Evolutionary conservation across 257 asterid species (phyloP), one percentile per base, ranked within the genome.

Genomic region (Solanum acaule): DNA sequence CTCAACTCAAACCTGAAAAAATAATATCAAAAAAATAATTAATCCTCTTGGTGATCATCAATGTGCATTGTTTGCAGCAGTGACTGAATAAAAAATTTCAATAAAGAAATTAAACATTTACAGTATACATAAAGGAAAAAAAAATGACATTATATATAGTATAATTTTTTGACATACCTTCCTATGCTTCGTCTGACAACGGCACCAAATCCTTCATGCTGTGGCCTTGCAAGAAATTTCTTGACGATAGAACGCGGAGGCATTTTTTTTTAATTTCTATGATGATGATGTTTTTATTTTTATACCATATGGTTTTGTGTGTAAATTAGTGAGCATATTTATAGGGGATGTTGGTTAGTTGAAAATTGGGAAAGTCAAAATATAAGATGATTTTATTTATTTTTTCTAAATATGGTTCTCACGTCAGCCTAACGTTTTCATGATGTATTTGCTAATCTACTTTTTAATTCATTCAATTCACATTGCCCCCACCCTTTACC

Each of bases 151-250:
- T 23, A 76, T 76, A 23, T 10, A 56, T 0, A 31, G 33, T 16
- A 13, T 29, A 52, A 56, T 23, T n/a, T 73, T 10, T 15, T 1
- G 1, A 29, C 12, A 2, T 68, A 96, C 99, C 96, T 94, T 88
- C 99, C 99, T 22, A 96, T 95, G 95, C 98, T 96, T 90, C 99
- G 92, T 88, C 99, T 89, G 3, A 96, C 99, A 86, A 92, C 89
- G 85, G 99, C 99, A 49, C 98, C 99, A 14, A 94, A 89, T 75
- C 99, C 99, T 92, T 96, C 99, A 49, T 33, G 93, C 52, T 95
- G 98, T 88, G 98, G 98, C 88, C 95, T 90, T 6, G 99, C 96
- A 1, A 95, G 91, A 88, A 96, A 93, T 63, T 94, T 96, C 87
- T 92, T 89, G 67, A 93, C 97, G 8, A 96, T 94, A 3, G 91